A percentile compares a stretch with the other conserved stretches of the same genome.
These are phyloP conservation scores for Limtongia smithiae DNA, from an alignment of 805 yeast species.

Conservation along the genomic window DNA sequence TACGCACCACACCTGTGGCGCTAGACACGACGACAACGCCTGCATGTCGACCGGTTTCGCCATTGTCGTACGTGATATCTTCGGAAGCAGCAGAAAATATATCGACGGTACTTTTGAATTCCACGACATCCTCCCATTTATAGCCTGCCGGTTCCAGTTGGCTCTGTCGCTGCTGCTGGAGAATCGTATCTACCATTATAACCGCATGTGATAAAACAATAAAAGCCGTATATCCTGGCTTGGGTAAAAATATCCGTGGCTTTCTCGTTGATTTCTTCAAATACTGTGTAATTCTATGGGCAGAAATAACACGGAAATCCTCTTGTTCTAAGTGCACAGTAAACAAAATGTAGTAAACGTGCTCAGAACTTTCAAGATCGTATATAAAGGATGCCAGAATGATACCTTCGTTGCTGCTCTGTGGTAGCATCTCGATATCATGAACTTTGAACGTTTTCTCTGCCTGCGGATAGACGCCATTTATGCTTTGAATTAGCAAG, in stretches of 20 bases:
- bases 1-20: slow-evolving; percentile 57
- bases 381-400: slow-evolving; percentile 47
- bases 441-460: slow-evolving; percentile 50
- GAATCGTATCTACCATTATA: slow-evolving; percentile 60
- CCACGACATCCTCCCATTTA: slow-evolving; percentile 80
- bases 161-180: slow-evolving; percentile 35
- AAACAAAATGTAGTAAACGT: slow-evolving; percentile 47
- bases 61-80: slow-evolving; percentile 32
- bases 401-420: slow-evolving; percentile 44
- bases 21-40: slow-evolving; percentile 50
- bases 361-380: slow-evolving; percentile 33
- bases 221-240: slow-evolving; percentile 58
- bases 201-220: slow-evolving; percentile 58
- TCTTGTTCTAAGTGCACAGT: slow-evolving; percentile 52
- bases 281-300: slow-evolving; percentile 60
- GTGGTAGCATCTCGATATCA: slow-evolving; percentile 56
- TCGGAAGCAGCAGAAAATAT: slow-evolving; percentile 62
- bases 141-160: slow-evolving; percentile 38
- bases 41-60: slow-evolving; percentile 39
- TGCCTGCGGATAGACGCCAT: slow-evolving; percentile 52
- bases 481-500: slow-evolving; percentile 42
- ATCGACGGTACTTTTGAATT: slow-evolving; percentile 46
- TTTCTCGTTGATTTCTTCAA: slow-evolving; percentile 36
- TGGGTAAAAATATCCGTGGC: slow-evolving; percentile 56
- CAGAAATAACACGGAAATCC: slow-evolving; percentile 56